Percentiles rank a stretch among this genome's conserved stretches.
These are phyloP conservation scores for Heliosperma pusillum DNA, from an alignment of 148 eudicot genomes.

Conservation along the genomic window DNA sequence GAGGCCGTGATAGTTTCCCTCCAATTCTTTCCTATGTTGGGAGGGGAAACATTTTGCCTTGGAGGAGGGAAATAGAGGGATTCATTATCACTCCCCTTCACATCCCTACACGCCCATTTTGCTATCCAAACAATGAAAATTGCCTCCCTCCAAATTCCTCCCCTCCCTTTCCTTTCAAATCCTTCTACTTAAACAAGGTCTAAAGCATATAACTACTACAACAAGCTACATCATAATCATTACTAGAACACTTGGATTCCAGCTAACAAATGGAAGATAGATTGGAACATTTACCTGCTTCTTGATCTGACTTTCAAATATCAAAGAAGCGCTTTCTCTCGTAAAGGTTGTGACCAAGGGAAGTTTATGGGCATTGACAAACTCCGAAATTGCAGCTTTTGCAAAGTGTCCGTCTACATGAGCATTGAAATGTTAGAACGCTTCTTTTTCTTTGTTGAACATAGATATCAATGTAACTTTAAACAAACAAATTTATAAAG, in stretches of 20 bases:
- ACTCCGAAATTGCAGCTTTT: slow-evolving; percentile 66
- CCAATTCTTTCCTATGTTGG: too few species aligned
- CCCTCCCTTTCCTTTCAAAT: too few species aligned
- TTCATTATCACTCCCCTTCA: too few species aligned
- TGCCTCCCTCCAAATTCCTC: too few species aligned
- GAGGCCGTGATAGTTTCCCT: too few species aligned
- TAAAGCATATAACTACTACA: background rate
- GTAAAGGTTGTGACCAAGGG: slow-evolving; percentile 80
- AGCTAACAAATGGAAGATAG: background rate
- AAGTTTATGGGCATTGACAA: slow-evolving; percentile 79
- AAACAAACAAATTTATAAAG: background rate
- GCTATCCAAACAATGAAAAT: too few species aligned
- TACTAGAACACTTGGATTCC: background rate
- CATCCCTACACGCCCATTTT: too few species aligned
- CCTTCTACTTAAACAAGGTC: too few species aligned
- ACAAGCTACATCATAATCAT: background rate
- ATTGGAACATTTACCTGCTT: slow-evolving; percentile 53
- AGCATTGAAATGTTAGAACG: slow-evolving; percentile 10
- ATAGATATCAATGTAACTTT: background rate
- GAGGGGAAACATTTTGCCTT: too few species aligned
- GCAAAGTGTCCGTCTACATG: slow-evolving; percentile 63
- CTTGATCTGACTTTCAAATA: slow-evolving; percentile 79
- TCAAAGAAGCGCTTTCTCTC: slow-evolving; percentile 61
- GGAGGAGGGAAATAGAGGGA: too few species aligned
- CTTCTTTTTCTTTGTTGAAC: slow-evolving; percentile 1